Evolutionary conservation across 2,329 filamentous ascomycete species (phyloP).

Genomic region (Huntiella omanensis): DNA sequence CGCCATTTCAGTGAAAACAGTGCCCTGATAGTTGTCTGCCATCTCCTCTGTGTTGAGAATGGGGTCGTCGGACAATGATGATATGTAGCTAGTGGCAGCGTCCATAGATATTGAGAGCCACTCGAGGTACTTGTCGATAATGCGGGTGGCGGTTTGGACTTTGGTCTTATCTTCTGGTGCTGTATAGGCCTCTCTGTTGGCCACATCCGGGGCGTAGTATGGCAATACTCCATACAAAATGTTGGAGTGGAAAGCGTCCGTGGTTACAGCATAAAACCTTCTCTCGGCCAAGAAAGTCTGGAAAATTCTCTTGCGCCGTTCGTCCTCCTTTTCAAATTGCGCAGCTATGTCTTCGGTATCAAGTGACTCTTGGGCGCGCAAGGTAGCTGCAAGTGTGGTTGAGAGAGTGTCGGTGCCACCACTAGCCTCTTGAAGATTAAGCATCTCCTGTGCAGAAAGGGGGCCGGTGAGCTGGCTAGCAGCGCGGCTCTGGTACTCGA

Average conservation of each 20-base stretch:
- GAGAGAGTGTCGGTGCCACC: constrained; percentile 42
- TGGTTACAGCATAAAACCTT: constrained; percentile 45
- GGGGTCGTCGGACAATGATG: constrained; percentile 30
- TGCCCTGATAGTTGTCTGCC: constrained; percentile 40
- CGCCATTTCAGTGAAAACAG: constrained; percentile 48
- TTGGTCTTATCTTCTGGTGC: constrained; percentile 1
- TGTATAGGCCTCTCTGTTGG: constrained; percentile 10
- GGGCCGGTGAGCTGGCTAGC: constrained; percentile 50
- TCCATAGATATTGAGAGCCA: constrained; percentile 29
- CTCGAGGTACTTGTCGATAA: constrained; percentile 26
- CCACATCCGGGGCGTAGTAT: constrained; percentile 14
- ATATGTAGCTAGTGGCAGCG: constrained; percentile 29
- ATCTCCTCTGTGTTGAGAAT: constrained; percentile 32
- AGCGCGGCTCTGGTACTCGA: constrained; percentile 73
- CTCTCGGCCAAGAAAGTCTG: constrained; percentile 54
- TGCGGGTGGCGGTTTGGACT: constrained; percentile 6
- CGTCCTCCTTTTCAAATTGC: constrained; percentile 43
- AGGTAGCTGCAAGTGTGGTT: constrained; percentile 34
- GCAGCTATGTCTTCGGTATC: constrained; percentile 36
- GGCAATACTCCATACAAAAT: constrained; percentile 23
- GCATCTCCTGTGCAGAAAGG: constrained; percentile 59
- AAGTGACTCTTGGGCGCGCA: constrained; percentile 26
- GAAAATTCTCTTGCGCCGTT: constrained; percentile 48
- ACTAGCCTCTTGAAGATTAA: constrained; percentile 56
- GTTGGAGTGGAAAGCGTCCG: constrained; percentile 35